Evolutionary conservation across 2,329 filamentous ascomycete genomes (phyloP), one percentile per base, ranked within the genome.

Genomic region (Aspergillus niger): DNA sequence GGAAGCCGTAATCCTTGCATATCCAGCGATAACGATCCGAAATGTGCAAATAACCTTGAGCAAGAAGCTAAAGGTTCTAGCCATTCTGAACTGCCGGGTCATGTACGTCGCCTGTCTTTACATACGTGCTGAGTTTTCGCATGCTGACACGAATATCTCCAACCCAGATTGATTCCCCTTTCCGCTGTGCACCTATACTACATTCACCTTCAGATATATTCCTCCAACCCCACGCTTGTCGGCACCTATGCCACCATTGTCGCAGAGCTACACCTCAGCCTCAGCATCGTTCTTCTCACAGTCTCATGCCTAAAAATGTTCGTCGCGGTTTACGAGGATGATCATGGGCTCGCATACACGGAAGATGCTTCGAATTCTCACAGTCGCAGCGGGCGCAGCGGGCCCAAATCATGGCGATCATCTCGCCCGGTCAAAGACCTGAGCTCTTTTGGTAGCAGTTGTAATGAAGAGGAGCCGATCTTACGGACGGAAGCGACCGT

Each of bases 231-330:
- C 17, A 74, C 75, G 3, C 70, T 82, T 4, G 59, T 70, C 26
- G 76, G 75, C 17, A 72, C 75, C 11, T 66, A 75, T 11, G 69
- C 73, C 2, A 70, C 67, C 1, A 70, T 79, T 1, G 72, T 74
- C 49, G 76, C 75, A 0, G 79, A 81, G 60, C 69, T 78, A 44
- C 74, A 81, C 60, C 64, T 81, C 8, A 71, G 72, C 56, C 77
- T 79, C 55, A 74, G 74, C 43, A 72, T 82, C 10, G 70, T 81
- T 4, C 73, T 78, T 17, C 74, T 76, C 15, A 79, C 76, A 0
- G 74, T 77, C 8, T 78, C 79, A 0, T 79, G 77, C 54, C 71
- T 82, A 17, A 76, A 78, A 44, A 77, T 79, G 2, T 82, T 82
- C 57, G 74, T 81, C 65, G 69, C 73, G 3, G 78, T 67, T 5